A percentile compares a stretch with the other conserved stretches of the same genome.
Evolutionary conservation across 2,329 filamentous ascomycete genomes (phyloP).

Genomic region (Metarhizium guizhouense): DNA sequence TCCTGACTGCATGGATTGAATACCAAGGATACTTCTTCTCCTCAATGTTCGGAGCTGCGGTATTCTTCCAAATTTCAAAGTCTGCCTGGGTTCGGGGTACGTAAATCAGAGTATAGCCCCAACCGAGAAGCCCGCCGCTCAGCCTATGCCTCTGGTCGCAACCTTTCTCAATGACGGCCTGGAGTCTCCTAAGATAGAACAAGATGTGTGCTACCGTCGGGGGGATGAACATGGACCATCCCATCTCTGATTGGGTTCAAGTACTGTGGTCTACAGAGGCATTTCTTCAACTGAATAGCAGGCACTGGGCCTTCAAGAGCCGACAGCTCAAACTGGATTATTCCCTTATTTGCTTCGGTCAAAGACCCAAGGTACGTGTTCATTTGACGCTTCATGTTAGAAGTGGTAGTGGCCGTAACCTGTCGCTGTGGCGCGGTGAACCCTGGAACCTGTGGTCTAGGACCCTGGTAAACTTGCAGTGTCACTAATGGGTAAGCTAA

Average conservation of each 20-base stretch:
- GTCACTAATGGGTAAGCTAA: too few relatives aligned
- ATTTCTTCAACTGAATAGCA: constrained; percentile 10
- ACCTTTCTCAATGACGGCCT: constrained; percentile 20
- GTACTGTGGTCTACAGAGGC: constrained; percentile 1
- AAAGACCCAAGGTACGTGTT: constrained; percentile 7
- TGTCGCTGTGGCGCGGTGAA: constrained; percentile 14
- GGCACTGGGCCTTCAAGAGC: constrained; percentile 11
- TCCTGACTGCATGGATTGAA: too few relatives aligned
- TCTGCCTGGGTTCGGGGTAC: constrained; percentile 10
- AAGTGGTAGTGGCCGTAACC: constrained; percentile 5
- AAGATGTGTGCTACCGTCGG: constrained; percentile 28
- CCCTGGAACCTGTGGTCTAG: constrained; percentile 3
- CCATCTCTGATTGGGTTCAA: constrained; percentile 15
- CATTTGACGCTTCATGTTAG: constrained; percentile 9
- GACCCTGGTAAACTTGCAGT: too few relatives aligned
- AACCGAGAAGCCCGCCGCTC: constrained; percentile 7
- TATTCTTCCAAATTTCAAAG: constrained; percentile 12
- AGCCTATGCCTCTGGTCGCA: constrained; percentile 32
- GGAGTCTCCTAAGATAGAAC: constrained; percentile 28
- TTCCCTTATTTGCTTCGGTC: constrained; percentile 1
- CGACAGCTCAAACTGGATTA: constrained; percentile 9
- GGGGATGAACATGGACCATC: constrained; percentile 25
- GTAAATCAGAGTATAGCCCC: constrained; percentile 13
- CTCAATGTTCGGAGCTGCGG: constrained; percentile 8
- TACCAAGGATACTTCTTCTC: too few relatives aligned